Base-by-base conservation (phyloP, 2,329 filamentous ascomycete species). In the Knoxdaviesia capensis region DNA sequence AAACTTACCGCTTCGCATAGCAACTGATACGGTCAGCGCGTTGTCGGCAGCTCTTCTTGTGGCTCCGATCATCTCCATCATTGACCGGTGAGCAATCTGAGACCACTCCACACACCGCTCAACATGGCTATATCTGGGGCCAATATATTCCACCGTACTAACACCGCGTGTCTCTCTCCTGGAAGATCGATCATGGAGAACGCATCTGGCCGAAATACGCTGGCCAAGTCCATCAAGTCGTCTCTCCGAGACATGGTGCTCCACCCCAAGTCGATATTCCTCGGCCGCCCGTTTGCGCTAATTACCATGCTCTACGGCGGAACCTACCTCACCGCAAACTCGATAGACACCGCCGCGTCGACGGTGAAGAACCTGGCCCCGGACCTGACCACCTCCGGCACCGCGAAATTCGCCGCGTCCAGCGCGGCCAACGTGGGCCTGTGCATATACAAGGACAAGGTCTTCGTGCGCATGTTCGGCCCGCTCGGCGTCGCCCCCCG, bases 311-410 rank as follows among this genome's bases (percentile, higher is more conserved):
- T 93, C 37, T 96, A 94, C 66, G 82, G 77, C 46, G 79, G 82
- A 49, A 96, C 88, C 45, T 94, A 94, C 63, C 63, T 90, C 8
- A 85, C 83, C 1, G 87, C 88, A 48, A 94, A 94, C 63, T 62
- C 71, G 8, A 74, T 94, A 55, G 88, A 96, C 62, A 94, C 88
- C 0, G 58, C 74, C 39, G 64, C 75, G 38, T 79, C 83, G 5
- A 85, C 80, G 2, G 50, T 75, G 9, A 58, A 63, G 40, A 61
- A 71, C 52, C 59, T 63, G 10, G 63, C 75, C 33, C 71, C 80
- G 6, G 62, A 65, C 5, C 59, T 64, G 49, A 77, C 84, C 31
- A 87, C 83, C 1, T 68, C 80, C 6, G 86, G 86, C 43, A 70
- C 77, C 0, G 59, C 72, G 46, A 94, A 94, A 56, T 94, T 96